These are phyloP conservation scores for Quercus tomentella DNA, from an alignment of 331 rosid genomes.

Conservation along the genomic window DNA sequence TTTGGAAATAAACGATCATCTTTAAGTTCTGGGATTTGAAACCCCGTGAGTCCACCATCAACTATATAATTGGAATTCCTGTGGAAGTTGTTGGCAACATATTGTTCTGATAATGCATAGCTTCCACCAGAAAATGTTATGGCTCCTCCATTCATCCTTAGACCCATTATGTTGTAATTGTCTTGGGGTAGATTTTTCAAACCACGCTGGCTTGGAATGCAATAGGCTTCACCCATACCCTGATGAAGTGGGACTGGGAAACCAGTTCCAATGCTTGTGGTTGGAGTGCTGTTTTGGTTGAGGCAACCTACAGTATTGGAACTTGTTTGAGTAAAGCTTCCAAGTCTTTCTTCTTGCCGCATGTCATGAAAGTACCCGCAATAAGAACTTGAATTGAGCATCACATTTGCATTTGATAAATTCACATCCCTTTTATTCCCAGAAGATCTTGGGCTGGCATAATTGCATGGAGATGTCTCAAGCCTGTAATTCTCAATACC, in stretches of 20 bases:
- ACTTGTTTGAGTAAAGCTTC: constrained; percentile 7
- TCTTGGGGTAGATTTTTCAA: constrained; percentile 1
- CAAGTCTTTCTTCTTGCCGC: constrained; percentile 15
- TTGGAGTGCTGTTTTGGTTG: neutral
- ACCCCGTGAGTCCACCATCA: neutral
- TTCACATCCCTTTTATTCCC: neutral
- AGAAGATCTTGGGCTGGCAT: neutral
- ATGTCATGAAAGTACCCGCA: neutral
- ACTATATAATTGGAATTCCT: neutral
- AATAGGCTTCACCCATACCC: constrained; percentile 1
- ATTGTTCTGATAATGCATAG: constrained; percentile 15
- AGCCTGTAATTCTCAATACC: neutral
- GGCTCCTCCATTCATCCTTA: constrained; percentile 23
- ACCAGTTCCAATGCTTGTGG: constrained; percentile 12
- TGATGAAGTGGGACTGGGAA: constrained; percentile 13
- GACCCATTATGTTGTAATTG: neutral
- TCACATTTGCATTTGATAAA: neutral
- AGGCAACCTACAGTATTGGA: neutral
- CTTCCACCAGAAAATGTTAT: constrained; percentile 10
- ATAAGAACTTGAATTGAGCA: constrained; percentile 7
- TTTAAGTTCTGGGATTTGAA: constrained; percentile 7
- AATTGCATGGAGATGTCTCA: constrained; percentile 4
- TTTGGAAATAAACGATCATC: constrained; percentile 12
- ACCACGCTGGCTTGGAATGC: constrained; percentile 15
- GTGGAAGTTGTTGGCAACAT: constrained; percentile 5